Conservation (phyloP, 352 stramenopile genomes). For the Globisporangium takayamanum region DNA sequence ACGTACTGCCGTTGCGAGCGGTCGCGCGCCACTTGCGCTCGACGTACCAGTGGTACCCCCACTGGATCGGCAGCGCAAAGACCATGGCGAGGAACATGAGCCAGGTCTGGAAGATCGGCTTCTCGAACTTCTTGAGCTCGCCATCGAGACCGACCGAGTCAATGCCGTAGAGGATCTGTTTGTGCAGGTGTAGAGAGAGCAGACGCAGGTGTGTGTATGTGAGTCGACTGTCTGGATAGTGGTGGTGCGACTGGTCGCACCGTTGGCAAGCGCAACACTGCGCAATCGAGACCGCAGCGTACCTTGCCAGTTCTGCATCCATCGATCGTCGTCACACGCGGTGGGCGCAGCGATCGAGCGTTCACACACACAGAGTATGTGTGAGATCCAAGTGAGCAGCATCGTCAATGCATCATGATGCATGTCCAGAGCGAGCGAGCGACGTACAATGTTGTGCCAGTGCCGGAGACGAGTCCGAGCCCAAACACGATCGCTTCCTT, state of each 20-base stretch:
- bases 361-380: too few relatives aligned
- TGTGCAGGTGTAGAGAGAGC: not conserved
- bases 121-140: constrained; percentile 90
- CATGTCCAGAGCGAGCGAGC: not conserved
- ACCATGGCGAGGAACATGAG: constrained; percentile 96
- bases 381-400: not conserved
- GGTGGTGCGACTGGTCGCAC: not conserved
- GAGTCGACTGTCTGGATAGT: too few relatives aligned
- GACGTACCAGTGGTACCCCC: constrained; percentile 71
- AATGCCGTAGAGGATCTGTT: constrained; percentile 91
- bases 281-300: not conserved
- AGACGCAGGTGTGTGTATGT: not conserved
- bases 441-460: constrained; percentile 77
- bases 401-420: constrained; percentile 3
- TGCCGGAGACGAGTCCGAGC: constrained; percentile 78
- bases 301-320: constrained; percentile 61
- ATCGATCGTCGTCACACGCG: not conserved
- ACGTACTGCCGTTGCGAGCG: constrained; percentile 56
- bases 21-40: constrained; percentile 61
- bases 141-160: constrained; percentile 84
- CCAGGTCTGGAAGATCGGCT: constrained; percentile 95
- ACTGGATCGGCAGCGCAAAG: constrained; percentile 92
- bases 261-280: not conserved
- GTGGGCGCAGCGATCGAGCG: not conserved
- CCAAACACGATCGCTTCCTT: constrained; percentile 73